Evolutionary conservation across 1,139 yeast genomes (phyloP), one percentile per base, ranked within the genome.

Genomic region (Geotrichum cucujoidarum): DNA sequence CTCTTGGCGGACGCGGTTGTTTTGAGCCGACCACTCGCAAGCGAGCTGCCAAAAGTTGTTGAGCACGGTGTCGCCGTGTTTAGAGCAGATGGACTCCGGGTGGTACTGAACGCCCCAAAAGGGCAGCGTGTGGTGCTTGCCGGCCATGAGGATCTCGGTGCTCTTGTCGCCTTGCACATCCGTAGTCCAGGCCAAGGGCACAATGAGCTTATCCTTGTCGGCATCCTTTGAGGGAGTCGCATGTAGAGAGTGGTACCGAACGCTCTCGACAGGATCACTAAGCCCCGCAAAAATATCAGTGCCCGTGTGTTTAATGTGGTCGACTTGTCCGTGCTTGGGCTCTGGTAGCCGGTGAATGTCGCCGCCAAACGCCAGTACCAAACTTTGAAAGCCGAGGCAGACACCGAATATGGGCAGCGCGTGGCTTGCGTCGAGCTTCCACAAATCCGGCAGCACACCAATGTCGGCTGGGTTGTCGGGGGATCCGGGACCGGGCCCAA

Each of bases 401-500:
- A 94, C 84, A 0, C 99, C 99, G 45, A 94, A 68, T 0, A 89
- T 75, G 0, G 98, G 97, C 1, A 85, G 66, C 0, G 65, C 46
- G 59, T 60, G 48, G 66, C 50, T 44, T 2, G 48, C 50, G 14
- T 54, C 46, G 18, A 63, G 46, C 2, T 53, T 48, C 68, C 71
- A 76, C 20, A 86, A 57, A 60, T 74, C 72, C 3, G 79, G 77
- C n/a, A 89, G 76, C 4, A 89, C 74, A 0, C 97, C 97, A 21
- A 85, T 79, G 61, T 90, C 97, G 1, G 63, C 54, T 0, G 73
- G 63, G 37, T 70, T 74, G 2, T 69, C 68, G 0, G 98, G 98
- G 57, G 85, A 80, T 0, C 99, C 99, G 0, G 99, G 99, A 0
- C 99, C 99, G 0, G 99, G 99, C 0, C 98, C 98, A 13, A 92